Base-by-base conservation (phyloP, 202 grass and related monocot genomes). In the Alloteropsis angusta region DNA sequence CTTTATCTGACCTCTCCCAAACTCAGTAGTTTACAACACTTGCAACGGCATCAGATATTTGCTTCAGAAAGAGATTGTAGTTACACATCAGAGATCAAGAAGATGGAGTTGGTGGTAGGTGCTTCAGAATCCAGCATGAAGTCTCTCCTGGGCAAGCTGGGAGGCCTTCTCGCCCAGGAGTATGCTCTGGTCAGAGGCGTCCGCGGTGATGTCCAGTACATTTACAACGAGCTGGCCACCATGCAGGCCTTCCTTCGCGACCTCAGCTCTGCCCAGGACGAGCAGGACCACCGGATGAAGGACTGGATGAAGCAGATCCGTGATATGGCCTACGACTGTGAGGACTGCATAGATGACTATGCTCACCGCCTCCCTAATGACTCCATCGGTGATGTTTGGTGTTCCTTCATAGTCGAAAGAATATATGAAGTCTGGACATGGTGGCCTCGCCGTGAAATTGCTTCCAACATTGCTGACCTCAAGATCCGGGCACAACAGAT, bases 231-330 rank as follows among this genome's bases (percentile, higher is more conserved):
- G 69, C 60, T 80, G 0, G 23, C 76, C 10, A 81, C 17, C 16
- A 80, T 85, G 76, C 66, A 74, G 59, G 83, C 83, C 14, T 85
- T 85, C 23, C 83, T 85, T 4, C 32, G 60, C 0, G 60, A 75
- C 9, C 60, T 75, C 0, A 45, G 30, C 19, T 2, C 34, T 16
- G 5, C 34, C 8, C 18, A 1, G 0, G 35, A 67, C 0, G 13
- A 2, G 4, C 80, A 67, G 0, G 71, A 47, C 38, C 9, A 34
- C 56, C 65, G 76, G 49, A 35, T 64, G 25, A 85, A 65, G 60
- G 44, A 85, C 47, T 73, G 46, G 84, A 86, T 81, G 84, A 86
- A 86, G 67, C 76, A 86, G 68, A 67, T 86, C 49, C 76, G 83
- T 10, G 83, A 81, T 14, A 34, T 85, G 9, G 43, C 48, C 0